Evolutionary conservation across 140 eudicot species (phyloP).

Genomic region (Senecio squalidus): DNA sequence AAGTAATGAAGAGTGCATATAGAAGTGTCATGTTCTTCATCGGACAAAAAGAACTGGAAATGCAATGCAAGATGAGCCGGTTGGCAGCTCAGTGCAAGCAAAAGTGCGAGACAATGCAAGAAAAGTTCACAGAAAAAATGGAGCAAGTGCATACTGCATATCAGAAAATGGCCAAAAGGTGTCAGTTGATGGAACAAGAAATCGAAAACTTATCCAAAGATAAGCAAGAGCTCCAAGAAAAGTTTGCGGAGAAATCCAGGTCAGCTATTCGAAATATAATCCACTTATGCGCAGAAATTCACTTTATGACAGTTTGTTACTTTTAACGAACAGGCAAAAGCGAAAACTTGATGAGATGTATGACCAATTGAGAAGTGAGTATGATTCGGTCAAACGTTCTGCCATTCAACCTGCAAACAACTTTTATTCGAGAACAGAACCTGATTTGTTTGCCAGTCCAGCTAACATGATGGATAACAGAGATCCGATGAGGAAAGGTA

Average conservation of each 20-base stretch:
- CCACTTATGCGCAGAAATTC: neutral
- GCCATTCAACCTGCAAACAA: slow-evolving; percentile 81
- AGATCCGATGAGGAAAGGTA: slow-evolving; percentile 80
- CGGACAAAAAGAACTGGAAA: slow-evolving; percentile 91
- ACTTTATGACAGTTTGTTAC: slow-evolving; percentile 4
- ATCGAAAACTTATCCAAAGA: slow-evolving; percentile 77
- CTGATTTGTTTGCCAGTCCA: slow-evolving; percentile 85
- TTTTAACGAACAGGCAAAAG: slow-evolving; percentile 61
- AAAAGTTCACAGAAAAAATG: slow-evolving; percentile 74
- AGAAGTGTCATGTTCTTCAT: slow-evolving; percentile 82
- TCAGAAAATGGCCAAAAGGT: slow-evolving; percentile 86
- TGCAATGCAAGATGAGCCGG: slow-evolving; percentile 91
- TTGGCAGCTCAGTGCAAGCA: slow-evolving; percentile 71
- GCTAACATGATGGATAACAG: slow-evolving; percentile 70
- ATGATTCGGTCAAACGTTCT: slow-evolving; percentile 73
- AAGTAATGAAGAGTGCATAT: slow-evolving; percentile 93
- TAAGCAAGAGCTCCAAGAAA: slow-evolving; percentile 91
- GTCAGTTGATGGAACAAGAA: slow-evolving; percentile 96
- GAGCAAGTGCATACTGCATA: slow-evolving; percentile 87
- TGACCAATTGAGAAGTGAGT: slow-evolving; percentile 81
- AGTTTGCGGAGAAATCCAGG: slow-evolving; percentile 92
- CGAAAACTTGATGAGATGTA: slow-evolving; percentile 96
- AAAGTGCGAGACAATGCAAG: slow-evolving; percentile 86
- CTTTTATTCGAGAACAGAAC: slow-evolving; percentile 60
- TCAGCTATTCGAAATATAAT: slow-evolving; percentile 10